Base-by-base conservation (phyloP, 164 flowering plant genomes). In the Piper betle region DNA sequence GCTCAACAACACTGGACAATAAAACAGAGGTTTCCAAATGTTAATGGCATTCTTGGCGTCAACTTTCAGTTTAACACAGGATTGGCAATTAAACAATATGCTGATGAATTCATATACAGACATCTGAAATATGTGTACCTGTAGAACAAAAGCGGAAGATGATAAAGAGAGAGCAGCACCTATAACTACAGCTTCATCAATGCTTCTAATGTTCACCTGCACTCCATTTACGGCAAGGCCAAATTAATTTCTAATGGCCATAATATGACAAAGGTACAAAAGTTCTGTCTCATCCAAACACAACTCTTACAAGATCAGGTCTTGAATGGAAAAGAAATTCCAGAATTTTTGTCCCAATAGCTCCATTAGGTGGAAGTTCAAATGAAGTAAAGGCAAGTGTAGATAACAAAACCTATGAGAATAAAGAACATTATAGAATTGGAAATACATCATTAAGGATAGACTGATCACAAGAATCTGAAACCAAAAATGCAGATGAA, bases 121-220 rank as follows among this genome's bases (percentile, higher is more conserved):
- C 52, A 25, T 16, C n/a, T 52, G 25, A 61, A 33, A 25, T 40
- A 20, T 55, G 59, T 53, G 20, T 25, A 93, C 99, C 97, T 93
- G 99, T 61, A 93, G 82, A 68, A 93, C 99, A 81, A 93, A 93
- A 61, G 99, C 97, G 50, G 99, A 93, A 71, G 99, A 93, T 37
- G 99, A 93, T 69, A 93, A 73, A 63, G 98, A 93, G 52, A 93
- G 85, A 75, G 99, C 99, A 77, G 99, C 96, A 56, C 99, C 97
- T 70, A 93, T 93, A 52, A 93, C 97, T 59, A 93, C 55, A 64
- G 99, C 99, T 71, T 93, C 99, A 72, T 93, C 99, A 62, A 86
- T 62, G 58, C 87, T 93, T 86, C 99, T 84, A 71, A 93, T 93
- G 65, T 93, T 93, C 25, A 93, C 99, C 99, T 92, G 84, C 67